A percentile compares a stretch with the other conserved stretches of the same genome.
Evolutionary conservation across 345 rosid genomes (phyloP).

Genomic region (Acer saccharum): DNA sequence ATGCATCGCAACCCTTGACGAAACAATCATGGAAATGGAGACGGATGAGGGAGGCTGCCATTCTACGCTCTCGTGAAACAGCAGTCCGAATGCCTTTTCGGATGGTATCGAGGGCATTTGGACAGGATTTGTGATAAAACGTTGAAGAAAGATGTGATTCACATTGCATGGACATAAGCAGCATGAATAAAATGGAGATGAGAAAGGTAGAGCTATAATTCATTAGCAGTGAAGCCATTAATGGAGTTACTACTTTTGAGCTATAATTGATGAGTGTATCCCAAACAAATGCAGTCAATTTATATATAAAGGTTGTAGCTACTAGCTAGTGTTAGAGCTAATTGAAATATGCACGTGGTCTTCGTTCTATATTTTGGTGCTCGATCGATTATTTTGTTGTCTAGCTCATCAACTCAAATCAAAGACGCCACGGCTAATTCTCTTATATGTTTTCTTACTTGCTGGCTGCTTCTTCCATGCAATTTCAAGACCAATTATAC

Average conservation of each 20-base stretch:
- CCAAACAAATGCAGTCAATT: too few species aligned
- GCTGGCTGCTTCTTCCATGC: not conserved
- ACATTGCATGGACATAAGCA: not conserved
- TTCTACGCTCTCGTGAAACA: constrained; percentile 43
- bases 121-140: constrained; percentile 53
- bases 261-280: too few species aligned
- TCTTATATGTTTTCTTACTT: too few species aligned
- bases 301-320: too few species aligned
- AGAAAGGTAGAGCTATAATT: not conserved
- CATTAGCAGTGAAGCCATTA: not conserved
- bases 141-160: constrained; percentile 51
- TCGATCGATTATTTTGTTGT: too few species aligned
- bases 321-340: too few species aligned
- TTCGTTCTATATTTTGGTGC: not conserved
- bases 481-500: too few species aligned
- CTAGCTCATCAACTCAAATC: too few species aligned
- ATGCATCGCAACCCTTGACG: constrained; percentile 65
- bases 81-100: constrained; percentile 36
- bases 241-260: not conserved
- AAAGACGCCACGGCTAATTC: not conserved
- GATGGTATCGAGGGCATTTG: constrained; percentile 42
- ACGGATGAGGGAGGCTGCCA: constrained; percentile 55
- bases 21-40: constrained; percentile 70
- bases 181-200: not conserved
- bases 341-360: too few species aligned